phyloP scores from a whole-genome alignment of 768 basidiomycete genomes.

The Trametes sanguinea region DNA sequence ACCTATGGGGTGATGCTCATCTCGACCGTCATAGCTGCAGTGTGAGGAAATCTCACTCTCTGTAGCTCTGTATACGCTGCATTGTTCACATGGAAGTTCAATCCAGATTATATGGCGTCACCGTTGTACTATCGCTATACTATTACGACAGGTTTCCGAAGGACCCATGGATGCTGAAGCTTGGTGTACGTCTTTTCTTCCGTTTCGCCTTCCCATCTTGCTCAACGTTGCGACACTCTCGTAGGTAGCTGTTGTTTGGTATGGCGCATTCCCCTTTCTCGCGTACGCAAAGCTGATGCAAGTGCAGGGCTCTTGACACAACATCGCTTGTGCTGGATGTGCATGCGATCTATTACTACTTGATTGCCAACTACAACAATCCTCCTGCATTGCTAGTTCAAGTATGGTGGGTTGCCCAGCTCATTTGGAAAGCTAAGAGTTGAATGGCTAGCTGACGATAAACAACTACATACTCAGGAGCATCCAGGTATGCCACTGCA shows the following conservation, averaged over 20 bases:
- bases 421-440: too few species aligned
- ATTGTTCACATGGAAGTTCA: too few species aligned
- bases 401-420: slow-evolving; percentile 9
- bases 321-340: slow-evolving; percentile 7
- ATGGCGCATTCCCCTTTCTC: not conserved
- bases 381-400: slow-evolving; percentile 5
- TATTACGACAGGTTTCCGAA: slow-evolving; percentile 15
- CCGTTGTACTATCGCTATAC: slow-evolving; percentile 6
- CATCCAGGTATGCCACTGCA: not conserved
- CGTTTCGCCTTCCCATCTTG: not conserved
- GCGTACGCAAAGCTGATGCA: too few species aligned
- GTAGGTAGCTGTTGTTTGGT: slow-evolving; percentile 10
- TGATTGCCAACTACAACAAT: slow-evolving; percentile 17
- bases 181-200: not conserved
- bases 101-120: slow-evolving; percentile 16
- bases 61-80: not conserved
- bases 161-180: slow-evolving; percentile 7
- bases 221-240: not conserved
- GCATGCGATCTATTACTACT: slow-evolving; percentile 19
- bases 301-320: slow-evolving; percentile 10
- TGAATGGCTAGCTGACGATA: too few species aligned
- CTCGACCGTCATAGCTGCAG: slow-evolving; percentile 16
- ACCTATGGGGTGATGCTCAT: slow-evolving; percentile 24
- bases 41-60: slow-evolving; percentile 1
- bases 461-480: not conserved